A percentile compares a stretch with the other conserved stretches of the same genome.
These are phyloP conservation scores for Phaeosphaeria sp. DNA, from an alignment of 2,329 filamentous ascomycete genomes.

Conservation along the genomic window DNA sequence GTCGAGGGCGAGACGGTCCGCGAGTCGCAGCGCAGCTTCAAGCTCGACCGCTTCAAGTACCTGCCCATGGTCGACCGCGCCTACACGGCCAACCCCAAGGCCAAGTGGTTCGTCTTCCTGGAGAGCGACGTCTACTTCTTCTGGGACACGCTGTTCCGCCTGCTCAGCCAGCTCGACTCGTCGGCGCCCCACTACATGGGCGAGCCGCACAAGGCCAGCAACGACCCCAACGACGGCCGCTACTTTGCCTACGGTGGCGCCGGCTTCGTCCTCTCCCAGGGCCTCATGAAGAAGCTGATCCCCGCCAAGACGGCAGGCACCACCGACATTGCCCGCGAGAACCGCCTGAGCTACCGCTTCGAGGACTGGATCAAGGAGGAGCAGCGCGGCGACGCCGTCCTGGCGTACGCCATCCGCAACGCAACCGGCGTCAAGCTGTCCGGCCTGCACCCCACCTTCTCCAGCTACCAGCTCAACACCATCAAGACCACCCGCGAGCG, in stretches of 20 bases:
- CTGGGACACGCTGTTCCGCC: slow-evolving; percentile 52
- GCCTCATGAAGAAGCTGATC: slow-evolving; percentile 59
- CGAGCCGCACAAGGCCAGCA: slow-evolving; percentile 41
- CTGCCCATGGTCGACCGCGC: slow-evolving; percentile 63
- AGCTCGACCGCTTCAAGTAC: slow-evolving; percentile 66
- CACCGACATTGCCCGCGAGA: slow-evolving; percentile 40
- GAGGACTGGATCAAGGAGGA: slow-evolving; percentile 51
- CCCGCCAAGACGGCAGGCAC: slow-evolving; percentile 32
- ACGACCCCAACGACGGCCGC: no score
- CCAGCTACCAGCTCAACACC: slow-evolving; percentile 57
- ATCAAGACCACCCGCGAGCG: slow-evolving; percentile 49
- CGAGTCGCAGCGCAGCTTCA: slow-evolving; percentile 61
- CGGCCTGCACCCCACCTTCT: slow-evolving; percentile 49
- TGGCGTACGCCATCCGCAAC: slow-evolving; percentile 48
- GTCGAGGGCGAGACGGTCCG: slow-evolving; percentile 50
- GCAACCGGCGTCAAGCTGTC: slow-evolving; percentile 44
- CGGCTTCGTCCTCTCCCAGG: slow-evolving; percentile 56
- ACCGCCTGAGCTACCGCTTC: slow-evolving; percentile 39
- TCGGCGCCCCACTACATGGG: slow-evolving; percentile 50
- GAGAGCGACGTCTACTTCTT: slow-evolving; percentile 49
- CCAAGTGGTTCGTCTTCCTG: slow-evolving; percentile 50
- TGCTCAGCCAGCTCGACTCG: slow-evolving; percentile 49
- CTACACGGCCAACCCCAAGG: slow-evolving; percentile 44
- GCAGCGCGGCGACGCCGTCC: slow-evolving; percentile 51
- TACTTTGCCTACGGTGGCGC: slow-evolving; percentile 55